Evolutionary conservation across 2,329 filamentous ascomycete species (phyloP).

Genomic region (Aspergillus proliferans): DNA sequence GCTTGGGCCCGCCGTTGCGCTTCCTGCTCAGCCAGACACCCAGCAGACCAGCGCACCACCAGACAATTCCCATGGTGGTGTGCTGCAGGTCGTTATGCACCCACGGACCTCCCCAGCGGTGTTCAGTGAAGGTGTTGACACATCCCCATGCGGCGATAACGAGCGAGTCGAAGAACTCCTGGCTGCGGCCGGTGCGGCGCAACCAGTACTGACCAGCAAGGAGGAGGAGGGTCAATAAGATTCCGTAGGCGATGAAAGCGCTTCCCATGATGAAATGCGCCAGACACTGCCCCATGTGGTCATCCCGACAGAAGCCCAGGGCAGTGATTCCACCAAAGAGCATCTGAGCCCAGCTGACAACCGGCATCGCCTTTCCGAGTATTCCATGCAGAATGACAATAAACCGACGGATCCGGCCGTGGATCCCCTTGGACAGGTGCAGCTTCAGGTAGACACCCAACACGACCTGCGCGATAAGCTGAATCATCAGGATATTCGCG

Average conservation of each 20-base stretch:
- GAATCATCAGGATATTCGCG: conserved; percentile 71
- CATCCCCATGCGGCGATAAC: conserved; percentile 93
- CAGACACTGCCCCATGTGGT: conserved; percentile 85
- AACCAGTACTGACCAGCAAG: conserved; percentile 87
- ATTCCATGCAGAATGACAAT: conserved; percentile 71
- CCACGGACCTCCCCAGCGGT: conserved; percentile 86
- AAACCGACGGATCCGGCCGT: conserved; percentile 67
- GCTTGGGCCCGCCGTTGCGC: conserved; percentile 75
- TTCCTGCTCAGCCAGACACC: conserved; percentile 88
- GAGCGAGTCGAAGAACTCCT: conserved; percentile 92
- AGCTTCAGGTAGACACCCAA: conserved; percentile 83
- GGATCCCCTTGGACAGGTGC: conserved; percentile 77
- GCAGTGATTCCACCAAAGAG: conserved; percentile 90
- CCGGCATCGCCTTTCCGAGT: conserved; percentile 78
- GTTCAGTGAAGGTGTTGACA: conserved; percentile 97
- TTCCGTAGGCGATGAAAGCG: conserved; percentile 90
- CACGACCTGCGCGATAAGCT: conserved; percentile 68
- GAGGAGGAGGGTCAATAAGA: conserved; percentile 77
- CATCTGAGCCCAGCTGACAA: conserved; percentile 89
- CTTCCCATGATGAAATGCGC: conserved; percentile 99
- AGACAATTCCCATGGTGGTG: conserved; percentile 98
- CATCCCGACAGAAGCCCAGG: conserved; percentile 84
- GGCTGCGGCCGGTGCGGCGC: conserved; percentile 71
- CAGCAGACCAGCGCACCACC: conserved; percentile 90
- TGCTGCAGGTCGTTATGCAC: conserved; percentile 93